phyloP scores from a whole-genome alignment of 2,329 filamentous ascomycete genomes.

The Aspergillus awamori region DNA sequence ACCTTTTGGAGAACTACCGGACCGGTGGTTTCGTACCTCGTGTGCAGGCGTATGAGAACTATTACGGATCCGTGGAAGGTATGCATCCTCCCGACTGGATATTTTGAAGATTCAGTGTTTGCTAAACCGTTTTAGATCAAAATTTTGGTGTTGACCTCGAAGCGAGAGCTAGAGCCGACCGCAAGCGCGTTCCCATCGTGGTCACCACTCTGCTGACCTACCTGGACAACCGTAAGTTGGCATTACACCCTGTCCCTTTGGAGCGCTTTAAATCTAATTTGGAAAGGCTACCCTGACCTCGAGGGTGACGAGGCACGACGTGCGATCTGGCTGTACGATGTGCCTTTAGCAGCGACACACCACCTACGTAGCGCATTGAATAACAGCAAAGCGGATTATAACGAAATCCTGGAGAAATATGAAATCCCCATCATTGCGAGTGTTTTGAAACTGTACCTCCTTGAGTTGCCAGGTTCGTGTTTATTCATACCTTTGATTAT shows the following conservation, averaged over 20 bases:
- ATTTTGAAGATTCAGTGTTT: neutral
- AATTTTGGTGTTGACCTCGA: slow-evolving; percentile 98
- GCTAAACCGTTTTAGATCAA: slow-evolving; percentile 63
- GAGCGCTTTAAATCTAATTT: slow-evolving; percentile 8
- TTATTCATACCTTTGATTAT: slow-evolving; percentile 18
- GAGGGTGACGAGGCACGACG: slow-evolving; percentile 93
- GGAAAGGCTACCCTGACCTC: slow-evolving; percentile 81
- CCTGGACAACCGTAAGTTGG: slow-evolving; percentile 72
- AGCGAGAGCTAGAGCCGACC: slow-evolving; percentile 85
- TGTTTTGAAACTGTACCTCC: slow-evolving; percentile 87
- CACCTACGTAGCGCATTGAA: slow-evolving; percentile 82
- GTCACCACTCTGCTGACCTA: slow-evolving; percentile 93
- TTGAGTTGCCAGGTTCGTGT: slow-evolving; percentile 86
- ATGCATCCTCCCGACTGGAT: slow-evolving; percentile 18
- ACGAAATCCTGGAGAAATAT: slow-evolving; percentile 79
- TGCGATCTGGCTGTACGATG: slow-evolving; percentile 91
- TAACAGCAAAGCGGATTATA: slow-evolving; percentile 76
- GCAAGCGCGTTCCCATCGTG: slow-evolving; percentile 90
- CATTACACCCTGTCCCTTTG: neutral
- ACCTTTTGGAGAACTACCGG: slow-evolving; percentile 93
- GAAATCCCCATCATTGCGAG: slow-evolving; percentile 94
- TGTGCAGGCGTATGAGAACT: slow-evolving; percentile 95
- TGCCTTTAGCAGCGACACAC: slow-evolving; percentile 82
- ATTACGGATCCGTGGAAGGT: slow-evolving; percentile 94
- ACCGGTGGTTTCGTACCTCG: slow-evolving; percentile 90